Percentiles rank a stretch among this genome's conserved stretches.
Evolutionary conservation across 202 grass and related monocot species (phyloP).

Genomic region (Elaeis oleifera): DNA sequence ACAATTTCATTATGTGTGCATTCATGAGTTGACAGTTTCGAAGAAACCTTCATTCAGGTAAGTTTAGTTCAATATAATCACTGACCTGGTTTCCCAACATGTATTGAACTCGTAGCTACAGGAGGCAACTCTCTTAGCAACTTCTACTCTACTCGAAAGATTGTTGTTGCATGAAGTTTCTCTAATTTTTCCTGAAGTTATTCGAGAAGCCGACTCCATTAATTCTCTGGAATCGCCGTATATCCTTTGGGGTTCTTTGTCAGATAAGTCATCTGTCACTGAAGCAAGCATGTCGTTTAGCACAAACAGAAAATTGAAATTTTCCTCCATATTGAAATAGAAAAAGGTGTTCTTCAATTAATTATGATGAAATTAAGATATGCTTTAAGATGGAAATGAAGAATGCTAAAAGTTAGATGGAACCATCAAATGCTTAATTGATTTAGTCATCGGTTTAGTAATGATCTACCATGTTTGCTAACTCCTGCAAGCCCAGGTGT

Average conservation of each 20-base stretch:
- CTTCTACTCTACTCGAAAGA: slow-evolving; percentile 10
- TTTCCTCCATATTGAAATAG: too few relatives aligned
- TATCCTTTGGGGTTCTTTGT: slow-evolving; percentile 28
- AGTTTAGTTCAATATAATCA: too few relatives aligned
- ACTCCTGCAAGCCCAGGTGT: neutral
- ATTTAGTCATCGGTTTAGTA: neutral
- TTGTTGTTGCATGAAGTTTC: neutral
- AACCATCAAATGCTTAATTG: too few relatives aligned
- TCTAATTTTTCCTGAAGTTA: neutral
- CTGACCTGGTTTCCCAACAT: slow-evolving; percentile 39
- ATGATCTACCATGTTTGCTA: neutral
- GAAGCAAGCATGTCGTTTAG: too few relatives aligned
- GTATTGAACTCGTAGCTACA: slow-evolving; percentile 43
- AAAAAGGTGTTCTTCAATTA: too few relatives aligned
- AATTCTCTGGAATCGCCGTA: slow-evolving; percentile 36
- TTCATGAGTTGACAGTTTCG: too few relatives aligned
- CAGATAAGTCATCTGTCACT: slow-evolving; percentile 18
- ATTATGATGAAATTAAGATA: too few relatives aligned
- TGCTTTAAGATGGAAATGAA: too few relatives aligned
- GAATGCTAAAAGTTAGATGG: too few relatives aligned
- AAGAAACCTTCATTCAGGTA: too few relatives aligned
- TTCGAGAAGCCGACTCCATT: slow-evolving; percentile 23
- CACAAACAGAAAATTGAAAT: too few relatives aligned
- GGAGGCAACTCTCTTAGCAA: slow-evolving; percentile 27
- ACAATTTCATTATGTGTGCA: too few relatives aligned